Evolutionary conservation across 805 yeast genomes (phyloP).

Genomic region (Yamadazyma scolyti): DNA sequence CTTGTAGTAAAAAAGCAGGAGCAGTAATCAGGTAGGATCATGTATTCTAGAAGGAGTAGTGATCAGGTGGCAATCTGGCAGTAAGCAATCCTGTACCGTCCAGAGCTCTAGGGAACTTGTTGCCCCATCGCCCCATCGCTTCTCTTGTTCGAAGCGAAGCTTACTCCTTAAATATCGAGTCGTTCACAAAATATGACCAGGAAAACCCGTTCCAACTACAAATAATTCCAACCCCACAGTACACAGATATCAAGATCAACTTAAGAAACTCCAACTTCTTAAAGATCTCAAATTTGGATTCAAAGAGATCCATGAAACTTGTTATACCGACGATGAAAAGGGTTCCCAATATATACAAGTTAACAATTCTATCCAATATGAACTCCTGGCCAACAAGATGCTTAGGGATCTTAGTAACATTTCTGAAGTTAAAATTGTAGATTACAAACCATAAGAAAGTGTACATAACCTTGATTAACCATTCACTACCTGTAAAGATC

Average conservation of each 20-base stretch:
- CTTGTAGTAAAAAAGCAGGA: too few relatives aligned
- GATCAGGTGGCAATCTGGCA: too few relatives aligned
- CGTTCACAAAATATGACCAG: slow-evolving; percentile 86
- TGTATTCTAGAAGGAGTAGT: too few relatives aligned
- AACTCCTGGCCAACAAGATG: slow-evolving; percentile 16
- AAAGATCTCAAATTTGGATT: slow-evolving; percentile 48
- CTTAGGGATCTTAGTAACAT: slow-evolving; percentile 59
- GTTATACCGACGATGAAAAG: slow-evolving; percentile 54
- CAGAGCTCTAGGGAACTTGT: too few relatives aligned
- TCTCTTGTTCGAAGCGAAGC: too few relatives aligned
- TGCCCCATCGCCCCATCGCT: too few relatives aligned
- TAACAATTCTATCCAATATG: slow-evolving; percentile 65
- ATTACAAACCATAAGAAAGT: slow-evolving; percentile 84
- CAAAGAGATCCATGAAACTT: slow-evolving; percentile 50
- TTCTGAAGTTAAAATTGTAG: slow-evolving; percentile 67
- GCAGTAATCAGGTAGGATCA: too few relatives aligned
- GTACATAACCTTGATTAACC: slow-evolving; percentile 69
- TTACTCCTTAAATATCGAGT: slow-evolving; percentile 37
- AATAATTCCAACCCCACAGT: slow-evolving; percentile 81
- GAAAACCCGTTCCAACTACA: slow-evolving; percentile 85
- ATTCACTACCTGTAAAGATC: slow-evolving; percentile 74
- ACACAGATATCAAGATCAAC: slow-evolving; percentile 78
- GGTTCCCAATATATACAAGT: slow-evolving; percentile 64
- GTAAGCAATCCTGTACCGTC: too few relatives aligned
- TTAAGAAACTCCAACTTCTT: slow-evolving; percentile 68